These are phyloP conservation scores for Tillandsia fasciculata DNA, from an alignment of 176 grass and related monocot species.

Conservation along the genomic window DNA sequence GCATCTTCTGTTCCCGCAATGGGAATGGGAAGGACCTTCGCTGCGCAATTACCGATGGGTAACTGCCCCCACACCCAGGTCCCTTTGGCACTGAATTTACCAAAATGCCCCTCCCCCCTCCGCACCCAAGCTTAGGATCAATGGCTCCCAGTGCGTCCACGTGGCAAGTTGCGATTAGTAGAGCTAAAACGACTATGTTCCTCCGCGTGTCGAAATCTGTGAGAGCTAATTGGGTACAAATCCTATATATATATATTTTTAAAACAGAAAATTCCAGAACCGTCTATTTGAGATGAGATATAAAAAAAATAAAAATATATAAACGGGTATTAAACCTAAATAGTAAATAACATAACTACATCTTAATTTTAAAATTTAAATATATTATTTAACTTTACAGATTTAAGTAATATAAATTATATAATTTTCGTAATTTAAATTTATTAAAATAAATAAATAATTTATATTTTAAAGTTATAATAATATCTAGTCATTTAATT, in stretches of 20 bases:
- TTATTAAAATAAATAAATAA: no score
- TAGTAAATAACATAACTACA: no score
- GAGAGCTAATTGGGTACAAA: not conserved
- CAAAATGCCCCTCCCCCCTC: not conserved
- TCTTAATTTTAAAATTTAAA: no score
- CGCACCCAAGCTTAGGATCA: not conserved
- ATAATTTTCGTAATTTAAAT: no score
- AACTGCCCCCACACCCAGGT: not conserved
- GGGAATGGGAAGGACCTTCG: not conserved
- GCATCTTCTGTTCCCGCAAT: not conserved
- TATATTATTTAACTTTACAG: no score
- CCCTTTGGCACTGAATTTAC: not conserved
- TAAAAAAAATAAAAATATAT: no score
- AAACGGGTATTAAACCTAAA: no score
- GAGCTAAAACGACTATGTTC: not conserved
- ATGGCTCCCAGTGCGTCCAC: not conserved
- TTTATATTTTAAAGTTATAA: no score
- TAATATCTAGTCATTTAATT: no score
- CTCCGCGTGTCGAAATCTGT: not conserved
- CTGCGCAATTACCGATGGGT: not conserved
- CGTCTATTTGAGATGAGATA: no score
- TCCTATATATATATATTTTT: not conserved
- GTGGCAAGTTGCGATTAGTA: not conserved
- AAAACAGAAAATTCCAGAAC: not conserved
- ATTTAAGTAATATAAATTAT: no score